Evolutionary conservation across 306 rosid genomes (phyloP), one percentile per base, ranked within the genome.

Genomic region (Dalbergia oliveri): DNA sequence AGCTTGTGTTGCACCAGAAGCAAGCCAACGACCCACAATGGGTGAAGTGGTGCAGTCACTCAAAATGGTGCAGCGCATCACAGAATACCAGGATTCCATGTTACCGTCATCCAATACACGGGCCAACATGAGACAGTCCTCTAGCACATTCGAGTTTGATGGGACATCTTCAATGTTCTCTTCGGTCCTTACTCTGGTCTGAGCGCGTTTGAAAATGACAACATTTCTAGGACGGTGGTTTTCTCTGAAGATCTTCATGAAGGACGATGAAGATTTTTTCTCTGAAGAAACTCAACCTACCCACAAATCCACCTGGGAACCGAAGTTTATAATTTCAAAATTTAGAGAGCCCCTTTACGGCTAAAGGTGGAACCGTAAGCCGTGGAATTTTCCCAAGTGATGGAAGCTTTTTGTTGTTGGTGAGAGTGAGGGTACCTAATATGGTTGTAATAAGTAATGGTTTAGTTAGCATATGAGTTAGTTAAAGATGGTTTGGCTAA

Each of bases 21-120:
- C 99, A 72, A 88, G 79, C 87, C 99, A 95, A 82, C 91, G 99
- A 53, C 99, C 99, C 37, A 91, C 99, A 23, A 95, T 95, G 97
- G 99, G 99, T 19, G 99, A 95, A 87, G 99, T 95, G 83, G 98
- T 95, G 39, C 99, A 95, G 80, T 93, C 99, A 54, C 97, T 95
- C 75, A 95, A 95, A 85, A 95, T 95, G 99, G 99, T 95, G 81
- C 98, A 93, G 85, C 94, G 97, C 8, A 73, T 91, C 69, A 81
- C 94, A 2, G 99, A 95, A 73, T 65, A 88, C 51, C 93, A 89
- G 47, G 92, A 90, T 74, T 74, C 96, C 41, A 41, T 59, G 66
- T 35, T 89, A 74, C 68, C 92, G 69, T 47, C 97, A 58, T 86
- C 97, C 79, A 91, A 85, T 81, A 88, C 88, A 47, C 80, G 88